phyloP scores from a whole-genome alignment of 1,284 basidiomycete genomes.

The Fomes fomentarius region DNA sequence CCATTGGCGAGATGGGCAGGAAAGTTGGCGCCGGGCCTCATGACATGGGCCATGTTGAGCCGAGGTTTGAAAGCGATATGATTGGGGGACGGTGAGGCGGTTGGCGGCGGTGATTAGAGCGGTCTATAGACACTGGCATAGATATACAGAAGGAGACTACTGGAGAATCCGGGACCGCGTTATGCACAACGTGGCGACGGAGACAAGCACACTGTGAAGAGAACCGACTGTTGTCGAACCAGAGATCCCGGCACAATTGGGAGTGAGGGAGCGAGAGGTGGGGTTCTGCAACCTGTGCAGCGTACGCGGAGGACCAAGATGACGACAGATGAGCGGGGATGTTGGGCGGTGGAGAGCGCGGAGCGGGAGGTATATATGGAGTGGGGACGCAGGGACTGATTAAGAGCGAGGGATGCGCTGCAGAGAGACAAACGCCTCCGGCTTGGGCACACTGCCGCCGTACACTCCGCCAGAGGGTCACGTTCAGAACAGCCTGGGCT shows the following conservation, averaged over 20 bases:
- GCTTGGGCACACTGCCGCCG: slow-evolving; percentile 13
- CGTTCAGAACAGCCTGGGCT: slow-evolving; percentile 7
- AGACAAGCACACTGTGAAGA: background rate
- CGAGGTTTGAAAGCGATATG: slow-evolving; percentile 5
- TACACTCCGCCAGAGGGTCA: slow-evolving; percentile 13
- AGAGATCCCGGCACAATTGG: slow-evolving; percentile 1
- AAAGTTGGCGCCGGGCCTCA: slow-evolving; percentile 7
- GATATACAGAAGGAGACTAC: slow-evolving; percentile 26
- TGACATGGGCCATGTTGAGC: slow-evolving; percentile 12
- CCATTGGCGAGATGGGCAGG: slow-evolving; percentile 9
- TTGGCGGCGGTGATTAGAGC: slow-evolving; percentile 12
- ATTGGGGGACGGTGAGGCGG: slow-evolving; percentile 11
- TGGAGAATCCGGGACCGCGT: slow-evolving; percentile 4
- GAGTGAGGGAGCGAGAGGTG: slow-evolving; percentile 1
- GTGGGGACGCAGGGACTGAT: slow-evolving; percentile 2
- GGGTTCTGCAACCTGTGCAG: slow-evolving; percentile 21
- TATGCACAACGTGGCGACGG: slow-evolving; percentile 2
- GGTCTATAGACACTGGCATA: slow-evolving; percentile 26
- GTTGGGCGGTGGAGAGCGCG: background rate
- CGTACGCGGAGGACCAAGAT: background rate
- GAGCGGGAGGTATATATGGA: slow-evolving; percentile 1
- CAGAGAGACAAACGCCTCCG: slow-evolving; percentile 12
- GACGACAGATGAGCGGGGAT: slow-evolving; percentile 3
- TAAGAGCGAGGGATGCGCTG: slow-evolving; percentile 3
- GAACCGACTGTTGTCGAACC: slow-evolving; percentile 12